These are phyloP conservation scores for Bonnemaisonia californica DNA, from an alignment of 31 red algal species.

Conservation along the genomic window DNA sequence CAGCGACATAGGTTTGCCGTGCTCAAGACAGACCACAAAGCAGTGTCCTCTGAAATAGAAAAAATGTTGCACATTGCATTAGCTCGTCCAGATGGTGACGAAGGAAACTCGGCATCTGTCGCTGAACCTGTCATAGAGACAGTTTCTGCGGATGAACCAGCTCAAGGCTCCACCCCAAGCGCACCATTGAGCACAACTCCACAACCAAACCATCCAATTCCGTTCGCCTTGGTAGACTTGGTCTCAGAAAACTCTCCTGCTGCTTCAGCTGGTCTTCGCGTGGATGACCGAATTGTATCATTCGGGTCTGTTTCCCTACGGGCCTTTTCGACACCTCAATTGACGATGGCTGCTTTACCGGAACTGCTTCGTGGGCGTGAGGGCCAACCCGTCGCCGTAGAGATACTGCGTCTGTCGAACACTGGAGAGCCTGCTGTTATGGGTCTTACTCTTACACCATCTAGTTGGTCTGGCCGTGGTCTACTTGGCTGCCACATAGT, in stretches of 20 bases:
- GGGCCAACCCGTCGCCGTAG: constrained; percentile 43
- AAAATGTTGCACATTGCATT: constrained; percentile 65
- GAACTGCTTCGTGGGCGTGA: constrained; percentile 43
- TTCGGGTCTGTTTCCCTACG: constrained; percentile 68
- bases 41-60: constrained; percentile 55
- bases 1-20: constrained; percentile 62
- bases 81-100: constrained; percentile 16
- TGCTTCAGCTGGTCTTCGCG: constrained; percentile 57
- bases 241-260: constrained; percentile 69
- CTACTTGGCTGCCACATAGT: constrained; percentile 83
- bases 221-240: constrained; percentile 82
- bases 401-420: constrained; percentile 14
- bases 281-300: constrained; percentile 65
- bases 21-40: constrained; percentile 73
- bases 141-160: neutral
- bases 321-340: constrained; percentile 23
- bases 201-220: neutral
- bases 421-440: constrained; percentile 11
- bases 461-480: constrained; percentile 63
- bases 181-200: neutral
- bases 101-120: neutral
- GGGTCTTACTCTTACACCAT: constrained; percentile 47
- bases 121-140: neutral
- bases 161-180: neutral
- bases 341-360: constrained; percentile 56